Base-by-base conservation (phyloP, 2,329 filamentous ascomycete genomes). In the Fusarium beomiforme region DNA sequence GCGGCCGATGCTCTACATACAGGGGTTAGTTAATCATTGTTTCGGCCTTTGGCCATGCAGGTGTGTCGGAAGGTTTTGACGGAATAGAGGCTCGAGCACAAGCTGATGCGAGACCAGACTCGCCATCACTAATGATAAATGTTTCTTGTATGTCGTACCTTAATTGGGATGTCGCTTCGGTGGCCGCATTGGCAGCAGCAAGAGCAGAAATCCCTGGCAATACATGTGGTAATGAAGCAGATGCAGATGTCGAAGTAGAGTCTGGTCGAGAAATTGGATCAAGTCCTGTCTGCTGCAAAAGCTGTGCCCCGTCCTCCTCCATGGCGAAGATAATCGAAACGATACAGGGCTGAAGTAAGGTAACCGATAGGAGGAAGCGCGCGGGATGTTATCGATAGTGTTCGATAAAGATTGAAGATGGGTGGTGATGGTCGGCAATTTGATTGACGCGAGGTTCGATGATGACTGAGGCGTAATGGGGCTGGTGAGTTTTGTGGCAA, bases 191-290 rank as follows among this genome's bases (percentile, higher is more conserved):
- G 44, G 78, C 82, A 29, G 83, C 78, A 39, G 84, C 83, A 47
- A 87, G 78, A 6, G 83, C 79, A 16, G 84, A 80, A 34, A 87
- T 83, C 36, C 81, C 82, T 12, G 85, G 81, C 41, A 87, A 77
- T 43, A 43, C 64, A 19, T 87, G 85, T 19, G 82, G 80, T 61
- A 82, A 47, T 29, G 77, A 76, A 33, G 83, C 76, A 19, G 84
- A 84, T 21, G 80, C 81, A 23, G 83, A 80, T 3, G 85, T 84
- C 6, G 86, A 85, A 5, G 84, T 83, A 34, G 86, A 86, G 72
- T 82, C 84, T 24, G 85, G 85, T 71, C 84, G 82, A 33, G 86
- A 86, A 64, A 86, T 83, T 21, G 84, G 80, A 68, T 89, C 86
- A 43, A 83, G 76, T 13, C 79, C 78, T 37, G 82, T 79, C 39